Base-by-base conservation (phyloP, 495 filamentous ascomycete species). In the Trichoderma virens region DNA sequence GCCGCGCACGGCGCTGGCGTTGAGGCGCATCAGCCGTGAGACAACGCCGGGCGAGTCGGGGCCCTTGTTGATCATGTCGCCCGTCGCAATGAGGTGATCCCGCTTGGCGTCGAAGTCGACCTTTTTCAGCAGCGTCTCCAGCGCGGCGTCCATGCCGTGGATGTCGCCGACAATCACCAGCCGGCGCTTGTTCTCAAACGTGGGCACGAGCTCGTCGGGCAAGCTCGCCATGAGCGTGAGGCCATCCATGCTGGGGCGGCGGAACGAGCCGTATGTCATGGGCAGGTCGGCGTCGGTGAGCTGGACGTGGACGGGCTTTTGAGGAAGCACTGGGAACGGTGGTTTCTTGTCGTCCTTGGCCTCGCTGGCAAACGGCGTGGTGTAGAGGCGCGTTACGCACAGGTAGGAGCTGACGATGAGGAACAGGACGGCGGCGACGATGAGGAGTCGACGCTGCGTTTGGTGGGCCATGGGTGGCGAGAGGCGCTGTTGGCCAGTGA, bases 61-160 rank as follows among this genome's bases (percentile, higher is more conserved):
- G 8, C 94, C 94, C 73, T 96, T 96, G 68, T 87, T 85, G 68
- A 97, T 85, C 67, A 96, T 78, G 71, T 97, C 93, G 9, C 94
- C 94, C 5, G 86, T 82, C 64, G 96, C 80, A 16, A 97, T 81
- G 11, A 97, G 79, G 68, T 95, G 90, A 74, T 98, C 94, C 23
- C 72, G 76, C 0, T 74, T 65, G 16, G 70, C 54, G 47, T 89
- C 75, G 73, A 90, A 97, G 2, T 79, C 70, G 5, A 90, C 76
- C 68, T 92, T 87, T 1, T 79, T 67, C 14, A 98, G 80, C 7
- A 98, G 81, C 16, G 75, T 70, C 47, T 82, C 73, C 67, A 97
- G 78, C 63, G 90, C 82, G 27, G 80, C 66, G 59, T 83, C 82
- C 70, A 92, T 92, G 7, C 93, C 93, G 80, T 98, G 93, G 5